Evolutionary conservation across 1,284 basidiomycete genomes (phyloP).

Genomic region (Microbotryum saponariae): DNA sequence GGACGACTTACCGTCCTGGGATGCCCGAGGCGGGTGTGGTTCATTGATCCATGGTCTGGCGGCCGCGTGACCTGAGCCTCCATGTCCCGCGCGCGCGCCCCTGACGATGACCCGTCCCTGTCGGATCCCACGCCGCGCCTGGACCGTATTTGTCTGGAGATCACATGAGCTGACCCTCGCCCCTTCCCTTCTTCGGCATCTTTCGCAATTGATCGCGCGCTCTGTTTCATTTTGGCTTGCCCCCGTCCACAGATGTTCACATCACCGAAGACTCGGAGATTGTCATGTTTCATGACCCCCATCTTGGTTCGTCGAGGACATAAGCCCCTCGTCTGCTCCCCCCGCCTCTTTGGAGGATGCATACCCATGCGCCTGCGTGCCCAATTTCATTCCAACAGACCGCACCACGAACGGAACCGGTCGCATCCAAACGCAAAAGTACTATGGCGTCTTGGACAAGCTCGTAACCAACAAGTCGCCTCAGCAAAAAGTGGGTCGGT

Average conservation of each 20-base stretch:
- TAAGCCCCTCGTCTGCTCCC: neutral
- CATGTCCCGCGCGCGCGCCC: neutral
- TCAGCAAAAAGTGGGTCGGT: conserved; percentile 38
- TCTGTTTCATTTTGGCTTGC: no score
- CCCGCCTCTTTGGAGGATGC: neutral
- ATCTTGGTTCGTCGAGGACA: conserved; percentile 13
- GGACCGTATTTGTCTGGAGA: no score
- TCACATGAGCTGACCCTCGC: no score
- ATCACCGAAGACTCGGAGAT: conserved; percentile 83
- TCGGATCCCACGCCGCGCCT: neutral
- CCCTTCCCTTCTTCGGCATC: no score
- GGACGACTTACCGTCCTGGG: no score
- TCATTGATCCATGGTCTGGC: neutral
- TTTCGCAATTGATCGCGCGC: no score
- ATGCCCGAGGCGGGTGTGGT: no score
- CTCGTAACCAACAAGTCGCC: conserved; percentile 75
- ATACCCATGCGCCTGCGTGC: neutral
- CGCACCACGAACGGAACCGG: conserved; percentile 52
- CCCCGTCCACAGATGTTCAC: conserved; percentile 69
- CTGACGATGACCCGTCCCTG: no score
- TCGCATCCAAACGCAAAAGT: conserved; percentile 47
- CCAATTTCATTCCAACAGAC: conserved; percentile 37
- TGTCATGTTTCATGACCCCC: conserved; percentile 53
- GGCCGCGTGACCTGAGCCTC: neutral
- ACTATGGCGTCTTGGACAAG: conserved; percentile 65